A percentile compares a stretch with the other conserved stretches of the same genome.
These are phyloP conservation scores for Pseudozyma pruni DNA, from an alignment of 1,284 basidiomycete genomes.

Conservation along the genomic window DNA sequence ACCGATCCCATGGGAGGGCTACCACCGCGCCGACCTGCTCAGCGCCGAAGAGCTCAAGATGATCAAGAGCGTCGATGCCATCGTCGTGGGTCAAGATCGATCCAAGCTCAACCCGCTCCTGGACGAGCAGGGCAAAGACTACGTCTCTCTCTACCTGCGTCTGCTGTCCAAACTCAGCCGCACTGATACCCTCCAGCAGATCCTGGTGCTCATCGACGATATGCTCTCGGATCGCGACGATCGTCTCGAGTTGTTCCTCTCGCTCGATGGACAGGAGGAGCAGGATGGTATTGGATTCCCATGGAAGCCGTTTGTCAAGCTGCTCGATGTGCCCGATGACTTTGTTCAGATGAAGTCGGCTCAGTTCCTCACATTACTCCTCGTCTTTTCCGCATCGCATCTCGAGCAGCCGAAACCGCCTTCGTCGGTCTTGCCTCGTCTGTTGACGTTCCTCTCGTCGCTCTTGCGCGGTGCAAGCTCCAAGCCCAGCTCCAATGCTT, in stretches of 20 bases:
- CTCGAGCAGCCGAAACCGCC: slow-evolving; percentile 41
- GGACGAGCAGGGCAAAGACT: slow-evolving; percentile 69
- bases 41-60: slow-evolving; percentile 87
- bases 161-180: slow-evolving; percentile 91
- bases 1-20: slow-evolving; percentile 97
- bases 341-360: slow-evolving; percentile 90
- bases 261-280: slow-evolving; percentile 43
- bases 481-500: slow-evolving; percentile 15
- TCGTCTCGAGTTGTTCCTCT: slow-evolving; percentile 65
- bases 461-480: slow-evolving; percentile 32
- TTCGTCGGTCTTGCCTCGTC: slow-evolving; percentile 31
- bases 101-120: slow-evolving; percentile 82
- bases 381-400: slow-evolving; percentile 68
- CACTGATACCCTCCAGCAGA: slow-evolving; percentile 91
- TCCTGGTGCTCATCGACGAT: slow-evolving; percentile 89
- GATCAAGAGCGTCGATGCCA: slow-evolving; percentile 75
- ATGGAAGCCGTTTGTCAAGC: slow-evolving; percentile 82
- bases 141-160: slow-evolving; percentile 88
- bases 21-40: slow-evolving; percentile 92
- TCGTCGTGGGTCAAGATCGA: slow-evolving; percentile 93
- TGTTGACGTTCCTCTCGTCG: slow-evolving; percentile 48
- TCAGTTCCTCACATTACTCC: slow-evolving; percentile 86
- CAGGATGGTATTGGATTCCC: slow-evolving; percentile 76
- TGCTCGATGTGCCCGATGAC: slow-evolving; percentile 87
- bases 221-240: slow-evolving; percentile 77